Evolutionary conservation across 2,329 filamentous ascomycete genomes (phyloP).

Genomic region (Dryadomyces quercivorus): DNA sequence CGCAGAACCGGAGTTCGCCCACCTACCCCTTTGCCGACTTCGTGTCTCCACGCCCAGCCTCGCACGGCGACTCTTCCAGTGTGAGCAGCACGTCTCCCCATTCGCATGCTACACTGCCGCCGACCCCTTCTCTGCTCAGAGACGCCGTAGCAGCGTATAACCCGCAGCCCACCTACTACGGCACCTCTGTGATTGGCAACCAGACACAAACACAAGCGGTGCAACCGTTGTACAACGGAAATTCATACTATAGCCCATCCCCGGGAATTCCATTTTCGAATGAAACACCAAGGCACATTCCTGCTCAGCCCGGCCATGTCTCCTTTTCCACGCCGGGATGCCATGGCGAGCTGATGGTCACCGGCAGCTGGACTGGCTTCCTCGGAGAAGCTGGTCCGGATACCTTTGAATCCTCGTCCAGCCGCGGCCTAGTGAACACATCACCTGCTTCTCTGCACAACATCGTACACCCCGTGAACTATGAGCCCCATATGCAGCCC

Average conservation of each 20-base stretch:
- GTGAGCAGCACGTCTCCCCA: neutral
- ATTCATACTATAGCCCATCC: neutral
- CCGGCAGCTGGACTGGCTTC: neutral
- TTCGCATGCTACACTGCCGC: neutral
- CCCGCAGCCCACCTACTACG: neutral
- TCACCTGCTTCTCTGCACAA: conserved; percentile 3
- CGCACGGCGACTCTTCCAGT: neutral
- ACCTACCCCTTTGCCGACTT: neutral
- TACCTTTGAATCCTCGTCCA: neutral
- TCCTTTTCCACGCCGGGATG: no score
- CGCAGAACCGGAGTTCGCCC: neutral
- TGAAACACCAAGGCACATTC: neutral
- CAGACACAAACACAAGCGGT: neutral
- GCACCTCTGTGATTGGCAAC: neutral
- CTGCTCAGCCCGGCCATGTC: no score
- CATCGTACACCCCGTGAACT: conserved; percentile 7
- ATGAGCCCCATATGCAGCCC: neutral
- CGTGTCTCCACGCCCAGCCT: neutral
- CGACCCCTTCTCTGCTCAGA: neutral
- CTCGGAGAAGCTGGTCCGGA: neutral
- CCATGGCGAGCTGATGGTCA: no score
- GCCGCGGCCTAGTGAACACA: neutral
- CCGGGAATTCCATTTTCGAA: no score
- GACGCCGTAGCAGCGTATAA: neutral
- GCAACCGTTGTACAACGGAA: neutral